Conservation (phyloP, 2,329 filamentous ascomycete species). For the Penicillium glabrum region DNA sequence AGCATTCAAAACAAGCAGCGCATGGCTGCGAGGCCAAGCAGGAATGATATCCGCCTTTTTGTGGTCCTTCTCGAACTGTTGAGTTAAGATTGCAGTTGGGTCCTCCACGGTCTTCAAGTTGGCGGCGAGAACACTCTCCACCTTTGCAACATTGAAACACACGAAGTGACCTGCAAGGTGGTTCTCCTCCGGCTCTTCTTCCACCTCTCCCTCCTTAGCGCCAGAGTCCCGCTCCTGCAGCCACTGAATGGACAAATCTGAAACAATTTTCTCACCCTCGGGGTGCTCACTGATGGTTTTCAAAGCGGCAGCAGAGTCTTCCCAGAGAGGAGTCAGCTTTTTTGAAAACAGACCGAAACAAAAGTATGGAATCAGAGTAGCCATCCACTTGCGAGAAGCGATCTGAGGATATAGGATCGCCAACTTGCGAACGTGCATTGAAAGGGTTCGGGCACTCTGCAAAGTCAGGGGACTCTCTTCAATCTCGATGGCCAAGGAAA, state of each 20-base stretch:
- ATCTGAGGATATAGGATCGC: conserved; percentile 63
- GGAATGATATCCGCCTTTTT: conserved; percentile 29
- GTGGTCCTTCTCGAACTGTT: conserved; percentile 66
- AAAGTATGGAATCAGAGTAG: conserved; percentile 73
- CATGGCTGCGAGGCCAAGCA: conserved; percentile 67
- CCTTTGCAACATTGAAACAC: conserved; percentile 69
- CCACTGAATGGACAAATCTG: conserved; percentile 76
- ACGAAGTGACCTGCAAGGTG: conserved; percentile 63
- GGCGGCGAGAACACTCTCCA: conserved; percentile 55
- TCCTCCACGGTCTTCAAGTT: conserved; percentile 56
- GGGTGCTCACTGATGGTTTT: conserved; percentile 71
- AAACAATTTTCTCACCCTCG: conserved; percentile 70
- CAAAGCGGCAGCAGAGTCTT: conserved; percentile 74
- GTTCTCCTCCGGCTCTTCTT: conserved; percentile 24
- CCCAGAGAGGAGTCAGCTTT: conserved; percentile 81
- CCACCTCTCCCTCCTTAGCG: conserved; percentile 22
- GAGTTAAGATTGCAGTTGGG: conserved; percentile 59
- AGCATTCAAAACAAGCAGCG: conserved; percentile 73
- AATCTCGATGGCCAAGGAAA: conserved; percentile 68
- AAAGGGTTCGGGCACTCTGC: conserved; percentile 72
- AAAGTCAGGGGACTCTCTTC: conserved; percentile 78
- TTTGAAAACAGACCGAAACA: conserved; percentile 88
- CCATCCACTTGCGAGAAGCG: conserved; percentile 63
- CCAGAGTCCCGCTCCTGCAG: conserved; percentile 47
- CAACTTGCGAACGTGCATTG: conserved; percentile 83